These are phyloP conservation scores for Ophiosphaerella korrae DNA, from an alignment of 2,329 filamentous ascomycete species.

Conservation along the genomic window DNA sequence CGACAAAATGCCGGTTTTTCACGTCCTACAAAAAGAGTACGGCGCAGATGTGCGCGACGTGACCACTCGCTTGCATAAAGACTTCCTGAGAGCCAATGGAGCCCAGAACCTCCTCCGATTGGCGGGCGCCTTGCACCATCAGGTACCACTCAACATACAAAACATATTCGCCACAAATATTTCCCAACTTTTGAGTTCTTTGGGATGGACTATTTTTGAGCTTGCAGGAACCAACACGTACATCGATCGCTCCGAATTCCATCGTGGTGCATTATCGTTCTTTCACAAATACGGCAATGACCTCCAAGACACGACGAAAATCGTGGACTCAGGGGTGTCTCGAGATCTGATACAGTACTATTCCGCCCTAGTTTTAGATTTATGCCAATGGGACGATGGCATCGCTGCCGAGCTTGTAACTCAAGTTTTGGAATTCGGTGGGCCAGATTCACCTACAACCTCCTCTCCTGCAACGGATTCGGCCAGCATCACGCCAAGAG, in stretches of 20 bases:
- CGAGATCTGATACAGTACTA: conserved; percentile 34
- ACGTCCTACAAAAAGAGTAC: conserved; percentile 37
- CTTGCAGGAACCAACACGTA: conserved; percentile 7
- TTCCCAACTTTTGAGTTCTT: conserved; percentile 22
- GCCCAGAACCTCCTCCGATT: conserved; percentile 32
- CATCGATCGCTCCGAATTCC: conserved; percentile 25
- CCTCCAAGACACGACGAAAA: conserved; percentile 34
- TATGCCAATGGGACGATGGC: conserved; percentile 34
- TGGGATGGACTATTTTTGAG: conserved; percentile 31
- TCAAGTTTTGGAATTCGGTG: conserved; percentile 29
- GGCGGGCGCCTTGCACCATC: conserved; percentile 25
- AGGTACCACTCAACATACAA: conserved; percentile 19
- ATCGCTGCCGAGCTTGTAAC: conserved; percentile 31
- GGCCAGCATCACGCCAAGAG: conserved; percentile 1
- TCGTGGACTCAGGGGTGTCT: conserved; percentile 28
- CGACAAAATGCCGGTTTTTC: conserved; percentile 31
- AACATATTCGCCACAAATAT: conserved; percentile 21
- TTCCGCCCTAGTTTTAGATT: conserved; percentile 24
- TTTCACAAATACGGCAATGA: conserved; percentile 37
- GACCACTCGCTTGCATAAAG: conserved; percentile 20
- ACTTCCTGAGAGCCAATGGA: conserved; percentile 33
- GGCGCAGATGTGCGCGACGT: conserved; percentile 25
- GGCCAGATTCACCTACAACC: conserved; percentile 29
- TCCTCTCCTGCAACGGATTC: conserved; percentile 11
- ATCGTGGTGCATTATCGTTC: conserved; percentile 25